Evolutionary conservation across 768 basidiomycete genomes (phyloP), one percentile per base, ranked within the genome.

Genomic region (Termitomyces eurrhizus): DNA sequence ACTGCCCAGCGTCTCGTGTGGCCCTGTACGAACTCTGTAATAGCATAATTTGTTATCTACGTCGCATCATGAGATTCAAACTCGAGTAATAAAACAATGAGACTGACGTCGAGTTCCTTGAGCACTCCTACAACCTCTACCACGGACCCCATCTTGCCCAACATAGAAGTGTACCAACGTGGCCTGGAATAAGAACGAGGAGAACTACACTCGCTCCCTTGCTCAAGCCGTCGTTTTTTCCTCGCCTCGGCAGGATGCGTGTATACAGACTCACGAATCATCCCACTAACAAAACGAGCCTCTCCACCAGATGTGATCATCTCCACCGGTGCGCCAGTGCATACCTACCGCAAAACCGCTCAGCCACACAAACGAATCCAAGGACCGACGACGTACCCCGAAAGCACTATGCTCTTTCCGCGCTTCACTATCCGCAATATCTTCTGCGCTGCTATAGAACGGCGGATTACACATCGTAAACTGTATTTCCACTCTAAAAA

Each of bases 401-500:
- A 78, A 86, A 0, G 96, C 90, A 7, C 74, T 76, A 14, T 77
- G 70, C 51, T 83, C 83, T 66, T 98, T 98, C 7, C 75, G 74
- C 21, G 80, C 80, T 0, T 85, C 83, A 2, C 85, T 86, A 2
- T 72, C 68, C 0, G 67, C 64, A 8, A 94, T 80, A 60, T 98
- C 96, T 35, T 86, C 83, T 0, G 71, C 68, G 59, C 86, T 90
- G n/a, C 77, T 70, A 68, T 97, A 98, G 73, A 99, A 99, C 0
- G 96, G 96, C 0, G 96, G 96, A 71, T 98, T 99, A 74, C 95
- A 98, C 86, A 98, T 93, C 0, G 87, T 85, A 64, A 96, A 93
- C 59, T 89, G 84, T 66, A 87, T 85, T 4, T 83, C 86, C 56
- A 36, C 37, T 18, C 53, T 54, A 4, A 7, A 18, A 13, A 13